Evolutionary conservation across 1,139 yeast genomes (phyloP).

Genomic region (Blastobotrys arbuscula): DNA sequence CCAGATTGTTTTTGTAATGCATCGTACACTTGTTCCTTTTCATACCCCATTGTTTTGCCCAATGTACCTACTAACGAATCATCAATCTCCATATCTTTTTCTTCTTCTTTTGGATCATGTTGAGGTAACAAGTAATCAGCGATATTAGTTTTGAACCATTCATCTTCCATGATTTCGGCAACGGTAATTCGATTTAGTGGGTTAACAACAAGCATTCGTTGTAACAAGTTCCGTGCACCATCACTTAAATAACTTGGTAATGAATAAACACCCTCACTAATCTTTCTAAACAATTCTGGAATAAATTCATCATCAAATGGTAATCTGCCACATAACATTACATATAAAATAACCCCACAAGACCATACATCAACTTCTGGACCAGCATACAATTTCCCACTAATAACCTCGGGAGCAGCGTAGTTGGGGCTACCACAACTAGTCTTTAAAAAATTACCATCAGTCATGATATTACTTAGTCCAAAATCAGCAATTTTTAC

Average conservation of each 20-base stretch:
- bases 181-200: slow-evolving; percentile 94
- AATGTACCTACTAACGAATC: slow-evolving; percentile 76
- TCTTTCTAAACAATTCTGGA: slow-evolving; percentile 92
- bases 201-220: slow-evolving; percentile 92
- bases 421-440: slow-evolving; percentile 97
- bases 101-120: slow-evolving; percentile 37
- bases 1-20: slow-evolving; percentile 46
- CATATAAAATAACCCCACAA: slow-evolving; percentile 92
- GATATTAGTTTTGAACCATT: slow-evolving; percentile 85
- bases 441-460: slow-evolving; percentile 92
- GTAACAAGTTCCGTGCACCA: slow-evolving; percentile 82
- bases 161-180: slow-evolving; percentile 90
- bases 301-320: slow-evolving; percentile 98
- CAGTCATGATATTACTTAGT: slow-evolving; percentile 93
- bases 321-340: slow-evolving; percentile 92
- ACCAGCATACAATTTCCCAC: slow-evolving; percentile 95
- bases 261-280: slow-evolving; percentile 90
- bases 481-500: slow-evolving; percentile 98
- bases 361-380: slow-evolving; percentile 99
- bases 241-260: slow-evolving; percentile 82
- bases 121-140: slow-evolving; percentile 73
- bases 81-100: slow-evolving; percentile 46
- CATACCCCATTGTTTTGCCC: slow-evolving; percentile 88
- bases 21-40: slow-evolving; percentile 75
- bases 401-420: slow-evolving; percentile 97